phyloP scores from a whole-genome alignment of 148 eudicot genomes.

The Mesembryanthemum crystallinum region DNA sequence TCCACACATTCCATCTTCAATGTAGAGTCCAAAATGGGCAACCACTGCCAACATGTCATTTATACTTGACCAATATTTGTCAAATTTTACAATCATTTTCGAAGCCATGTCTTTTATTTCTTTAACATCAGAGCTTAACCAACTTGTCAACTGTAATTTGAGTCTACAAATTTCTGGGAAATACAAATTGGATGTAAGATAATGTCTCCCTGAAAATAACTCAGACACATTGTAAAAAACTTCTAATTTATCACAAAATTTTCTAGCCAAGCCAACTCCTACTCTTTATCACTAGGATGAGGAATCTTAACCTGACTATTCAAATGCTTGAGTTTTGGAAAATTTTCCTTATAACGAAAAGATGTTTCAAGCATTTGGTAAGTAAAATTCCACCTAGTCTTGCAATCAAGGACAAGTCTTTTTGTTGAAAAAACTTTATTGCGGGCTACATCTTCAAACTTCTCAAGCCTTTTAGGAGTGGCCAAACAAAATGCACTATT shows the following conservation, averaged over 20 bases:
- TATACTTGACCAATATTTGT: conserved; percentile 11
- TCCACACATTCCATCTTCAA: conserved; percentile 15
- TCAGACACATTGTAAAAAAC: conserved; percentile 4
- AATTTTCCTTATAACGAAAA: conserved; percentile 18
- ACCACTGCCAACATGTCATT: conserved; percentile 6
- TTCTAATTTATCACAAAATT: conserved; percentile 17
- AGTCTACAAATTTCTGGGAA: conserved; percentile 3
- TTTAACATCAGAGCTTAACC: background rate
- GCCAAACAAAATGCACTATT: conserved; percentile 2
- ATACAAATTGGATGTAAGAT: conserved; percentile 10
- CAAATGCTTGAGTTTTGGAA: conserved; percentile 3
- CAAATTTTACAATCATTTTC: conserved; percentile 12
- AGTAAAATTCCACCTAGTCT: conserved; percentile 15
- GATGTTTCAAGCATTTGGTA: conserved; percentile 17
- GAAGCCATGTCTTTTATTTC: background rate
- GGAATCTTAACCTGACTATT: background rate
- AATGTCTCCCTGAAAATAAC: background rate
- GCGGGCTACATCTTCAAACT: background rate
- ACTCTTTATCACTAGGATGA: conserved; percentile 11
- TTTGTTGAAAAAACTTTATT: background rate
- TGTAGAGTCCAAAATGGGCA: conserved; percentile 19
- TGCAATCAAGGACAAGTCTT: conserved; percentile 14
- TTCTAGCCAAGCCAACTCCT: conserved; percentile 10
- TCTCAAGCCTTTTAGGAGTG: conserved; percentile 16
- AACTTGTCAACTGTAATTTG: background rate